Evolutionary conservation across 2,329 filamentous ascomycete genomes (phyloP).

Genomic region (Claviceps paspali): DNA sequence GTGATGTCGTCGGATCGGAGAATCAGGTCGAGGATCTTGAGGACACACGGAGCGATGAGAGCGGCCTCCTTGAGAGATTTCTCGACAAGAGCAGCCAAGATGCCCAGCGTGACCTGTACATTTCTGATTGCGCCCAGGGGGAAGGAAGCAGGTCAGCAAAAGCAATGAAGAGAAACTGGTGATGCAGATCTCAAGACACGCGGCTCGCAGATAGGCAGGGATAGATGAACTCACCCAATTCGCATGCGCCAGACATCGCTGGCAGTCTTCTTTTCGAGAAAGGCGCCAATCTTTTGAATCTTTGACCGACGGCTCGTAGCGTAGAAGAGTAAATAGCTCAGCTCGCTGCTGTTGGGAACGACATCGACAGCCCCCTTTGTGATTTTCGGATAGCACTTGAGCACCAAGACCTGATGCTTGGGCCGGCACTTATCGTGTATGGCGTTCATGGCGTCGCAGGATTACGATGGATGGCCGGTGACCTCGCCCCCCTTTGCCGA

Average conservation of each 20-base stretch:
- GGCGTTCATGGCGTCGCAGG: constrained; percentile 37
- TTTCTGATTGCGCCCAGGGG: constrained; percentile 40
- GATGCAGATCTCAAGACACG: no score
- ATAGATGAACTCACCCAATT: constrained; percentile 49
- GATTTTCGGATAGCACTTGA: constrained; percentile 91
- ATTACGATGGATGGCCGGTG: neutral
- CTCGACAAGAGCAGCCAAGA: constrained; percentile 80
- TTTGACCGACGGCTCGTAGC: constrained; percentile 87
- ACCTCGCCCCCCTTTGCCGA: neutral
- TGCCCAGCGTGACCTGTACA: constrained; percentile 88
- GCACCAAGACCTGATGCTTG: constrained; percentile 89
- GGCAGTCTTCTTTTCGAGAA: constrained; percentile 85
- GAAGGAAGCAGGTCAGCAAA: neutral
- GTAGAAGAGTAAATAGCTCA: constrained; percentile 95
- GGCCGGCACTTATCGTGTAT: constrained; percentile 60
- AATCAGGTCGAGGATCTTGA: constrained; percentile 71
- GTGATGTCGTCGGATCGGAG: constrained; percentile 76
- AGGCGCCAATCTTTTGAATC: constrained; percentile 88
- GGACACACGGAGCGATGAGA: constrained; percentile 70
- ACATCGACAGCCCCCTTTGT: constrained; percentile 85
- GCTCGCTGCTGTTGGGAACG: constrained; percentile 89
- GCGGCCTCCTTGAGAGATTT: constrained; percentile 83
- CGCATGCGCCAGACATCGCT: constrained; percentile 80
- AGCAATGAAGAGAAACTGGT: neutral
- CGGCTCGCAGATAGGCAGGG: no score